Evolutionary conservation across 2,329 filamentous ascomycete genomes (phyloP).

Genomic region (Calonectria montana): DNA sequence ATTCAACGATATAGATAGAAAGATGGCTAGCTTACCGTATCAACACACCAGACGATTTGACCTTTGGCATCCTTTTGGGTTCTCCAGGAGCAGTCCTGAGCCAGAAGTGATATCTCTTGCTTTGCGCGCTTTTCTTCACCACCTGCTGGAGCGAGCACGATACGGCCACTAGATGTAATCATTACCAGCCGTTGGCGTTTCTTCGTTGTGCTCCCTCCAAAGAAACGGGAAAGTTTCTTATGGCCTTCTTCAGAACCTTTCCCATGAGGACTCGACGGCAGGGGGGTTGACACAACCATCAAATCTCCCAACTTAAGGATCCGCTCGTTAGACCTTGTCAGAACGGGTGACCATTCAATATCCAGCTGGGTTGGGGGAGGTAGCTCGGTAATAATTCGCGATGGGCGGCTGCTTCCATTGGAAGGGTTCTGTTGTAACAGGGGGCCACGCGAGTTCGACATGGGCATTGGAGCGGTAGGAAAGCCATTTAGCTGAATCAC

Average conservation of each 20-base stretch:
- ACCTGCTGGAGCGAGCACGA: conserved; percentile 89
- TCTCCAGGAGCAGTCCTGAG: conserved; percentile 80
- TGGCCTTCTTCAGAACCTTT: conserved; percentile 79
- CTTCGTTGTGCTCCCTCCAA: conserved; percentile 90
- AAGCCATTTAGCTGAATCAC: conserved; percentile 79
- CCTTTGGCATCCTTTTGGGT: conserved; percentile 89
- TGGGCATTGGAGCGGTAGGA: conserved; percentile 46
- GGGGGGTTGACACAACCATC: conserved; percentile 82
- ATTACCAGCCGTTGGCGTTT: conserved; percentile 94
- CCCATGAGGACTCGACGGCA: conserved; percentile 78
- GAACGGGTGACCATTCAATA: conserved; percentile 97
- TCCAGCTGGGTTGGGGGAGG: conserved; percentile 97
- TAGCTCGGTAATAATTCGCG: conserved; percentile 91
- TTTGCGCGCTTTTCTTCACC: conserved; percentile 97
- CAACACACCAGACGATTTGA: conserved; percentile 87
- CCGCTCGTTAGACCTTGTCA: conserved; percentile 90
- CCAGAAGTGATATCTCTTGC: conserved; percentile 86
- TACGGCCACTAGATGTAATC: conserved; percentile 90
- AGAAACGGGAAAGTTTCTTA: conserved; percentile 93
- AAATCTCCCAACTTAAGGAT: conserved; percentile 95
- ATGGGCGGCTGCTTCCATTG: conserved; percentile 69
- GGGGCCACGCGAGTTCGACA: conserved; percentile 45
- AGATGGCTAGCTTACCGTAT: conserved; percentile 78
- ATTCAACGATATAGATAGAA: background rate
- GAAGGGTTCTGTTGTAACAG: conserved; percentile 51